phyloP scores from a whole-genome alignment of 768 basidiomycete genomes.

The Mycena pura region DNA sequence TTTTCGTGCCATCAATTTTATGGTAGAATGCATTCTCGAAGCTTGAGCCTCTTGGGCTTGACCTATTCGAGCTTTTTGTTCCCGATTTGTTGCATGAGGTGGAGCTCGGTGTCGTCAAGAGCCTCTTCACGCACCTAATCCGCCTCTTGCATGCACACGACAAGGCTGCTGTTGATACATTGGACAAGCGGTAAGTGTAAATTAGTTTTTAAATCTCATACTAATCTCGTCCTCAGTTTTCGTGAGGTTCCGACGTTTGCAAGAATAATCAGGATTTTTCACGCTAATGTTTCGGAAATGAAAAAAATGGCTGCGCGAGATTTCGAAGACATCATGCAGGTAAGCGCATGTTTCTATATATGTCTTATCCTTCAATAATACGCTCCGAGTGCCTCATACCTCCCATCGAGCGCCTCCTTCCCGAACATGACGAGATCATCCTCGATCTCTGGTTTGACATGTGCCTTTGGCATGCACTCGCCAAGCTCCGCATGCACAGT shows the following conservation, averaged over 20 bases:
- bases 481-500: no score
- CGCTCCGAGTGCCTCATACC: constrained; percentile 40
- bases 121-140: constrained; percentile 36
- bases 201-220: neutral
- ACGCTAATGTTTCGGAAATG: constrained; percentile 40
- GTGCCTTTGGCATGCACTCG: no score
- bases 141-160: constrained; percentile 29
- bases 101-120: no score
- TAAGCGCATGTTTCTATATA: constrained; percentile 17
- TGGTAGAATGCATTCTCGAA: constrained; percentile 30
- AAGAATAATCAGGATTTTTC: constrained; percentile 37
- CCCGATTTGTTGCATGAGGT: constrained; percentile 38
- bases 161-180: constrained; percentile 3
- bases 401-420: constrained; percentile 40
- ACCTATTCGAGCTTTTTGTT: constrained; percentile 30
- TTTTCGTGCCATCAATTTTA: neutral
- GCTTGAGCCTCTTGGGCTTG: constrained; percentile 15
- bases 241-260: constrained; percentile 41
- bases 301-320: constrained; percentile 43
- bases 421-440: no score
- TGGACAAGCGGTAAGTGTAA: constrained; percentile 27
- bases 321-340: constrained; percentile 48
- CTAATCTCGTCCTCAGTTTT: constrained; percentile 34
- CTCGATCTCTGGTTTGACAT: no score
- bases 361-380: neutral